phyloP scores from a whole-genome alignment of 129 eudicot species.

The Flaveria linearis region DNA sequence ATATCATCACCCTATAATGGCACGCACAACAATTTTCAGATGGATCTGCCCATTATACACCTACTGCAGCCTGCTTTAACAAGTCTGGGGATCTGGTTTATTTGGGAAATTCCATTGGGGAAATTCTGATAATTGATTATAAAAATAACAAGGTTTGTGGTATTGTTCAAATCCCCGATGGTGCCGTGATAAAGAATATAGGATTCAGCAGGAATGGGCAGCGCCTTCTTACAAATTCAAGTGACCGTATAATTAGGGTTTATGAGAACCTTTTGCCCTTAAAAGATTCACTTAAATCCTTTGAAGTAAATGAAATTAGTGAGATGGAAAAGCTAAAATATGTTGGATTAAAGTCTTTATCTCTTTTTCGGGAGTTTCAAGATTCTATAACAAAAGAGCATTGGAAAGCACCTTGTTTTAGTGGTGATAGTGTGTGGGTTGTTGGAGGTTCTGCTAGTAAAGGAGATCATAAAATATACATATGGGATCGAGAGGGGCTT shows the following conservation, averaged over 20 bases:
- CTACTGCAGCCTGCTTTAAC: constrained; percentile 84
- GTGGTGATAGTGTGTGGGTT: constrained; percentile 92
- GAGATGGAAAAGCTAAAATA: constrained; percentile 58
- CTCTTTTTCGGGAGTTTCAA: constrained; percentile 72
- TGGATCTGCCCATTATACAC: constrained; percentile 68
- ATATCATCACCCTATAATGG: constrained; percentile 45
- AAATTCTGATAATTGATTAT: constrained; percentile 73
- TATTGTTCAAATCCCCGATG: constrained; percentile 56
- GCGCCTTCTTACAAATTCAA: constrained; percentile 82
- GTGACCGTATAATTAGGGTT: constrained; percentile 81
- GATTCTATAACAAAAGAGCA: constrained; percentile 80
- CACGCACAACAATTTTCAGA: constrained; percentile 59
- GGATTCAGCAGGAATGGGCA: constrained; percentile 77
- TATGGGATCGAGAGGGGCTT: constrained; percentile 86
- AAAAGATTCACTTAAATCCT: constrained; percentile 51
- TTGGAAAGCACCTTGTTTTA: constrained; percentile 94
- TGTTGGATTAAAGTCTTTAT: constrained; percentile 61
- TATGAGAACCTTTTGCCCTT: constrained; percentile 75
- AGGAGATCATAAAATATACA: constrained; percentile 93
- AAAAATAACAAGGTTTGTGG: constrained; percentile 48
- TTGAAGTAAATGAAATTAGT: constrained; percentile 45
- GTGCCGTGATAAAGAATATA: constrained; percentile 76
- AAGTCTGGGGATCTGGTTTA: constrained; percentile 84
- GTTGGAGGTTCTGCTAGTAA: constrained; percentile 90
- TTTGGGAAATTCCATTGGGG: constrained; percentile 84